Evolutionary conservation across 768 basidiomycete species (phyloP).

Genomic region (Termitomyces titanicus): DNA sequence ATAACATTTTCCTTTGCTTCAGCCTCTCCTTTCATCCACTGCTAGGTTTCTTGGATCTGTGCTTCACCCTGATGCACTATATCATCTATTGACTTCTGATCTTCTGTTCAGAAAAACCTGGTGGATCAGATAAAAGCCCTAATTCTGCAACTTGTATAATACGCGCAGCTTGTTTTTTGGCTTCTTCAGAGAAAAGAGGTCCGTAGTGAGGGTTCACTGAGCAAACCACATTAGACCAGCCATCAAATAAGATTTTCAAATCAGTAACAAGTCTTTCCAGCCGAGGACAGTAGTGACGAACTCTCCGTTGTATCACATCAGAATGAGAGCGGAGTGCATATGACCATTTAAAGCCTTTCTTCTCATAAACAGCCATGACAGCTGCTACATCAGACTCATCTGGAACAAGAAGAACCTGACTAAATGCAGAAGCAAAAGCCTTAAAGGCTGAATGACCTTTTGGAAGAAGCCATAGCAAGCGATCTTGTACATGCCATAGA

Average conservation of each 20-base stretch:
- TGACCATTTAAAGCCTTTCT: neutral
- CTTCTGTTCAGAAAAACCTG: neutral
- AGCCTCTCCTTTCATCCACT: too few species aligned
- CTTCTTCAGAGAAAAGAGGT: neutral
- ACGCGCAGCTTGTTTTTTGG: neutral
- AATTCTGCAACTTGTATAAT: neutral
- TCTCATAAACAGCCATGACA: neutral
- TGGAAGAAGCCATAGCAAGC: neutral
- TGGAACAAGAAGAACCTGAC: neutral
- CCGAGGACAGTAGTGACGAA: neutral
- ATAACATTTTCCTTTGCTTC: too few species aligned
- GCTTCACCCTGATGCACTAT: too few species aligned
- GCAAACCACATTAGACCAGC: neutral
- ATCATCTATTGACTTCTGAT: too few species aligned
- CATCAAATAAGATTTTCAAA: neutral
- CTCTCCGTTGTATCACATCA: neutral
- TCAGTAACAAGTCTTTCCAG: neutral
- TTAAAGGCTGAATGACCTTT: slow-evolving; percentile 1
- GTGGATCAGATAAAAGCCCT: neutral
- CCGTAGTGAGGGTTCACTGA: neutral
- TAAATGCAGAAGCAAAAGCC: neutral
- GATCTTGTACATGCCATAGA: slow-evolving; percentile 1
- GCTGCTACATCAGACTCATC: slow-evolving; percentile 1
- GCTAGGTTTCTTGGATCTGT: too few species aligned
- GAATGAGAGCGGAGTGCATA: neutral